phyloP scores from a whole-genome alignment of 2,329 filamentous ascomycete species.

The Scedosporium dehoogii region DNA sequence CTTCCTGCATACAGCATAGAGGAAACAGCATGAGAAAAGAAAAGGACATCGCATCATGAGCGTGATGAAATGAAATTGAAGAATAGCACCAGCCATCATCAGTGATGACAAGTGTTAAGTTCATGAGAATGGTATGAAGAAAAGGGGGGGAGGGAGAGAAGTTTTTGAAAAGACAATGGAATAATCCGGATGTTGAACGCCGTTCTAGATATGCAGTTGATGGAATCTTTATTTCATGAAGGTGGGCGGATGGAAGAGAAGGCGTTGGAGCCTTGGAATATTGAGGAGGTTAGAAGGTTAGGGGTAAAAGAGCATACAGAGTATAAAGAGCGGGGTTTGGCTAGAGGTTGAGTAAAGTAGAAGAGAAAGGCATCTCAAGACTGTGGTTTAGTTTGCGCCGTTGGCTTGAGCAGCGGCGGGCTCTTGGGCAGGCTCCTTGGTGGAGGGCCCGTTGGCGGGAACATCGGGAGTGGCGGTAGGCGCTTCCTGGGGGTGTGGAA shows the following conservation, averaged over 20 bases:
- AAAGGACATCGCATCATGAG: neutral
- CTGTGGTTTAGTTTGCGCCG: neutral
- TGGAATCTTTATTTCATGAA: conserved; percentile 1
- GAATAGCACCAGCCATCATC: no score
- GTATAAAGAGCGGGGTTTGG: no score
- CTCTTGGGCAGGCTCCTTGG: neutral
- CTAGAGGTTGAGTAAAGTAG: neutral
- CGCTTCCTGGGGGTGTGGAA: neutral
- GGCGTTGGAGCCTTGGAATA: conserved; percentile 4
- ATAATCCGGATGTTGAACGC: conserved; percentile 8
- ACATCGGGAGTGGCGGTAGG: neutral
- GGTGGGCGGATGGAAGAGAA: neutral
- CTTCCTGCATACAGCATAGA: neutral
- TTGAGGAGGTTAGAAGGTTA: neutral
- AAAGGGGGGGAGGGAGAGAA: conserved; percentile 5
- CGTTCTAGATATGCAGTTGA: conserved; percentile 9
- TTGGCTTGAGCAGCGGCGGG: neutral
- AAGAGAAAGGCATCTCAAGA: neutral
- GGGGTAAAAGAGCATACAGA: neutral
- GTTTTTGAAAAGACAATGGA: neutral
- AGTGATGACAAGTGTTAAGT: neutral
- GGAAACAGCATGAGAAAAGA: neutral
- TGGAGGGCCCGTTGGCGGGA: no score
- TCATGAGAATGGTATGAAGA: neutral
- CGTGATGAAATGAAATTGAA: conserved; percentile 3